A percentile compares a stretch with the other conserved stretches of the same genome.
phyloP scores from a whole-genome alignment of 176 grass and related monocot genomes.

The Tuctoria greenei region DNA sequence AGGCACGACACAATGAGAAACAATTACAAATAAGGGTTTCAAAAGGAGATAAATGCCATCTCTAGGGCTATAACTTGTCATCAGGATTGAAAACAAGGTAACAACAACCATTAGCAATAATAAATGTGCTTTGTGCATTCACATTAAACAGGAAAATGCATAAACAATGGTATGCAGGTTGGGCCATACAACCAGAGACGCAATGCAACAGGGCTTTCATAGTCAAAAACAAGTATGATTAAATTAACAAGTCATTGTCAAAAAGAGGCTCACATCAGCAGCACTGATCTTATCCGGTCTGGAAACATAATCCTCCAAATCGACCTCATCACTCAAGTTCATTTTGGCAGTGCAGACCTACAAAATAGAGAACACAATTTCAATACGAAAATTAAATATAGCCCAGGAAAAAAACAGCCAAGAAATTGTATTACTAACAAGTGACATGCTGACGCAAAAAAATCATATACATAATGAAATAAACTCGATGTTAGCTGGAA shows the following conservation, averaged over 20 bases:
- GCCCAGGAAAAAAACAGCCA: neutral
- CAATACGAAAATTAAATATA: neutral
- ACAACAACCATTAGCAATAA: neutral
- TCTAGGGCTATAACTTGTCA: too few relatives aligned
- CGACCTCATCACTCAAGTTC: constrained; percentile 94
- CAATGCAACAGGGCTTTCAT: neutral
- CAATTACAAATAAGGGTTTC: neutral
- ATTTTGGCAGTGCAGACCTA: constrained; percentile 96
- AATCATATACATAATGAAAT: too few relatives aligned
- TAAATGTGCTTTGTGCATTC: neutral
- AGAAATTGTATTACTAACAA: neutral
- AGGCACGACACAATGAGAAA: neutral
- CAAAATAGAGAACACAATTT: neutral
- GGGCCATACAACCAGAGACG: neutral
- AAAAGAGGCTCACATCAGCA: constrained; percentile 67
- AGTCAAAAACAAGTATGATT: neutral
- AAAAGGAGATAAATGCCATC: too few relatives aligned
- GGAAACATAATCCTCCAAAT: constrained; percentile 95
- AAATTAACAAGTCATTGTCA: neutral
- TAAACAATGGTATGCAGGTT: neutral
- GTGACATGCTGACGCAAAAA: neutral
- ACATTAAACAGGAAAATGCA: neutral
- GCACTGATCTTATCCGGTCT: constrained; percentile 97
- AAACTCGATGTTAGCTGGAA: neutral
- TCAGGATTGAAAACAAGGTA: neutral